phyloP scores from a whole-genome alignment of 257 asterid species.

The Jacaranda copaia region DNA sequence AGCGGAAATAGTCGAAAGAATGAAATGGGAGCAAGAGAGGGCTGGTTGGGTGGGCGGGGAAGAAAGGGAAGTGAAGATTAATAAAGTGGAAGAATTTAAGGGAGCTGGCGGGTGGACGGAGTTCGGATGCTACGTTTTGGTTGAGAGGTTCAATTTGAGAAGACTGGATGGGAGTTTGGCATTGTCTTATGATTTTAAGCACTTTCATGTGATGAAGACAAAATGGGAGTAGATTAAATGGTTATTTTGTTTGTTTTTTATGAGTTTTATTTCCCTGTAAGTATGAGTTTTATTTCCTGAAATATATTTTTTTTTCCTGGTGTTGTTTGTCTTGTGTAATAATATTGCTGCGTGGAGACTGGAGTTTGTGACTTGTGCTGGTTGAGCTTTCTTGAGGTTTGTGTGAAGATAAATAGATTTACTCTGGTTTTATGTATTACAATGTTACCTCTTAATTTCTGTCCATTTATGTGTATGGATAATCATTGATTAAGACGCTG shows the following conservation, averaged over 20 bases:
- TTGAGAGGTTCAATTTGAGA: conserved; percentile 63
- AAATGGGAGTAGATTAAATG: conserved; percentile 47
- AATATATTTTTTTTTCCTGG: not conserved
- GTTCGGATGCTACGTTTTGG: conserved; percentile 59
- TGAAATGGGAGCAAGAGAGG: conserved; percentile 67
- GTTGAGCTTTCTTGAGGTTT: too few species aligned
- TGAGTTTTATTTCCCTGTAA: not conserved
- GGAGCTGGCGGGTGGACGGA: conserved; percentile 45
- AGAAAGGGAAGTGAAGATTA: conserved; percentile 39
- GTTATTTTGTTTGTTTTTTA: not conserved
- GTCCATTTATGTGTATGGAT: too few species aligned
- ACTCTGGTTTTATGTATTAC: too few species aligned
- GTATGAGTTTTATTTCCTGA: not conserved
- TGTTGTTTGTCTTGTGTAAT: not conserved
- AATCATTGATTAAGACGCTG: too few species aligned
- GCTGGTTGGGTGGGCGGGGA: conserved; percentile 47
- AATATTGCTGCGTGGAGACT: not conserved
- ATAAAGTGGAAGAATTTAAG: conserved; percentile 43
- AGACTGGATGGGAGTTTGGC: conserved; percentile 61
- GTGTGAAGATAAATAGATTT: too few species aligned
- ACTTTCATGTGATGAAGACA: conserved; percentile 46
- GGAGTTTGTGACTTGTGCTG: too few species aligned
- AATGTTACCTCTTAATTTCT: too few species aligned
- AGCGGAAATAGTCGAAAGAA: conserved; percentile 55
- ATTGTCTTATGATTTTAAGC: conserved; percentile 58